phyloP scores from a whole-genome alignment of 208 protist genomes.

The Phytomonas serpens region DNA sequence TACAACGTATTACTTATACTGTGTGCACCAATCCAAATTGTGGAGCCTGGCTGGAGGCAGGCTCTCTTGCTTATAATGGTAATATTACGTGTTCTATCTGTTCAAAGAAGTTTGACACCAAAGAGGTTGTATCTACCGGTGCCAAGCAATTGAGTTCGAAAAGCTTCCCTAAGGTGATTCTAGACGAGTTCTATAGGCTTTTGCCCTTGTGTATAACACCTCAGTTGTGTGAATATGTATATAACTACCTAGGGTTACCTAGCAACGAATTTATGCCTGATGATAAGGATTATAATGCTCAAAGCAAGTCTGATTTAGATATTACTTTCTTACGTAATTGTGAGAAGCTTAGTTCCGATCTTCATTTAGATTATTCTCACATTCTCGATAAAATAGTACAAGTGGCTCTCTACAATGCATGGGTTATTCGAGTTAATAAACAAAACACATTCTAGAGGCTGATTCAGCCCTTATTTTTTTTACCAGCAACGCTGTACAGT shows the following conservation, averaged over 20 bases:
- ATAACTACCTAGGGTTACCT: conserved; percentile 55
- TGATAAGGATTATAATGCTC: conserved; percentile 3
- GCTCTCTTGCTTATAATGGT: conserved; percentile 29
- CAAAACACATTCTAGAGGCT: conserved; percentile 11
- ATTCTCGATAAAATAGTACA: conserved; percentile 76
- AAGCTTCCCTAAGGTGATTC: conserved; percentile 33
- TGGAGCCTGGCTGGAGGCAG: conserved; percentile 49
- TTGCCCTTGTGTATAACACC: conserved; percentile 47
- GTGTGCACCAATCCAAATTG: conserved; percentile 65
- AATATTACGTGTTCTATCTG: conserved; percentile 49
- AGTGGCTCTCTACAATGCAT: conserved; percentile 44
- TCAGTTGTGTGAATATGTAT: conserved; percentile 39
- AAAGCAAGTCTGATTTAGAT: neutral
- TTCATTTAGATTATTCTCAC: conserved; percentile 40
- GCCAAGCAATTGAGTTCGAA: conserved; percentile 19
- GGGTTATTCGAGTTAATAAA: conserved; percentile 26
- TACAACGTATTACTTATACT: conserved; percentile 38
- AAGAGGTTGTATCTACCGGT: conserved; percentile 32
- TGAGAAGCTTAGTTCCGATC: conserved; percentile 3
- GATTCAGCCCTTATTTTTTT: neutral
- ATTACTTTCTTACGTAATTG: neutral
- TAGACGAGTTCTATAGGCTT: conserved; percentile 49
- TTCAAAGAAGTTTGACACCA: conserved; percentile 36
- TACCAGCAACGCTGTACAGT: neutral
- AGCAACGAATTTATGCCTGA: conserved; percentile 1